Base-by-base conservation (phyloP, 352 stramenopile genomes). In the Globisporangium nagaii region DNA sequence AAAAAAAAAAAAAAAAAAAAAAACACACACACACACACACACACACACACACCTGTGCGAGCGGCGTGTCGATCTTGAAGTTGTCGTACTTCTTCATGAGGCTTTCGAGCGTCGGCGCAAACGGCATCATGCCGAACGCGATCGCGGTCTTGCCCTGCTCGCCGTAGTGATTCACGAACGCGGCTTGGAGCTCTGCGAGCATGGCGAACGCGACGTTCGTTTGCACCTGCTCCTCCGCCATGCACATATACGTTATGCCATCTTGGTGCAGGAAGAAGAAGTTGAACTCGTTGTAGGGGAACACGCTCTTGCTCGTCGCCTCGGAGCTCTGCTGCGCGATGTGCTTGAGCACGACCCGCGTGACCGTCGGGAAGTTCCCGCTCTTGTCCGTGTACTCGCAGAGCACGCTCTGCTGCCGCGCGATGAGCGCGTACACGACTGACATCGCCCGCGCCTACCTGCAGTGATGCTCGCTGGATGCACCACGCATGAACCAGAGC, bases 31-130 rank as follows among this genome's bases (percentile, higher is more conserved):
- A 27, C 7, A 40, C 2, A 22, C 20, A 36, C 19, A 15, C 13
- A 11, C 10, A 39, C 13, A 7, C 10, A 41, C 25, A 2, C 46
- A 85, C 74, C 50, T 90, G 79, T 1, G 73, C 70, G 43, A 91
- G 73, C 12, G 77, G 76, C n/a, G 78, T 90, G n/a, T 92, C 76
- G 3, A 90, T 46, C 56, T 80, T 85, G 37, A 83, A 77, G 60
- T 91, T 89, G 56, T 94, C 84, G 55, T 92, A 94, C 42, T 91
- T 92, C 53, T 88, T 88, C 60, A 90, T 89, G 31, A 92, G 68
- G 25, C 56, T 55, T 30, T 84, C 67, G 10, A 94, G 71, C 22
- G 73, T 77, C 30, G 74, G 22, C 10, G 58, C 75, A 56, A 94
- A 94, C 6, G 73, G 54, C 22, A 63, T 49, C 79, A 91, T 88